Evolutionary conservation across 495 filamentous ascomycete genomes (phyloP), one percentile per base, ranked within the genome.

Genomic region (Rhypophila decipiens): DNA sequence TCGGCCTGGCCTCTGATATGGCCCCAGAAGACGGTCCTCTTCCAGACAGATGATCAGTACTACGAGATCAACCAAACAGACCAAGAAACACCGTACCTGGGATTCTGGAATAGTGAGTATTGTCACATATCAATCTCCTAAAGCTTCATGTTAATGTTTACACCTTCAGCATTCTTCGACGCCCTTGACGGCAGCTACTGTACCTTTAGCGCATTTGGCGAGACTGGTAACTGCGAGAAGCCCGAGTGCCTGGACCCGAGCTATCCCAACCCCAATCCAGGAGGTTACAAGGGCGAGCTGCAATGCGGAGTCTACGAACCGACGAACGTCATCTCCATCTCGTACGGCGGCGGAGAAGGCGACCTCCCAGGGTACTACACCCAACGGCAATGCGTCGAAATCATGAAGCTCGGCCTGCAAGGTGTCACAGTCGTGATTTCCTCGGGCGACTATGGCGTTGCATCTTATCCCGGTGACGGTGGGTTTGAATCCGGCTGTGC

Each of bases 161-260:
- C n/a, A n/a, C n/a, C n/a, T n/a, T n/a, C 15, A 51, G 55, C 55
- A 19, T 59, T 63, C 38, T 49, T 52, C 15, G 57, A 63, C 36
- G 77, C 78, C 19, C 74, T 83, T 17, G 80, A 83, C 40, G 79
- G 77, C 2, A 75, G 72, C 4, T 80, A 82, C 53, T 83, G 73
- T 63, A 44, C 66, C 24, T 71, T 63, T 22, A 67, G 72, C n/a
- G 76, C 55, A 22, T 60, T 53, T 42, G 48, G 51, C 44, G 51
- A 61, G 53, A 61, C 58, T 4, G 60, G 62, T 34, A 43, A 63
- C 20, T 61, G 60, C 45, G 21, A 23, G 17, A 34, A 49, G 10
- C 23, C 51, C 0, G 49, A 52, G 18, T 62, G 56, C 74, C 1
- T 68, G 0, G 77, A 75, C 15, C 76, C 72, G 8, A 21, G 45